Conservation (phyloP, 2,329 filamentous ascomycete species). For the Periconia sp. region DNA sequence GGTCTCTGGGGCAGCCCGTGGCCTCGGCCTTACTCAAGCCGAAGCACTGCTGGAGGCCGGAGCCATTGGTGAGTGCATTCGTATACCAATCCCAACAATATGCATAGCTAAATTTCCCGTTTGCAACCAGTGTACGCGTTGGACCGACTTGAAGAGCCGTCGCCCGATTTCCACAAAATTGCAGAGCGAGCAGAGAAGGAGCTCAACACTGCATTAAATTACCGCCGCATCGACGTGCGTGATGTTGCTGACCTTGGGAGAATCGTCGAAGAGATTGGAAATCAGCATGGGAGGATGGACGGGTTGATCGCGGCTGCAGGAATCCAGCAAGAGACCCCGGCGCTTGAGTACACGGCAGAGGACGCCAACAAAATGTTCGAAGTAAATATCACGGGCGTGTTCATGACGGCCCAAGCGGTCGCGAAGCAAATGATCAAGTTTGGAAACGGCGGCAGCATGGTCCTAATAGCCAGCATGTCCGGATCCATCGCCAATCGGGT, state of each 20-base stretch:
- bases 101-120: not conserved
- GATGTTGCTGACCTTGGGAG: slow-evolving; percentile 68
- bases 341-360: slow-evolving; percentile 72
- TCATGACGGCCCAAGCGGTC: slow-evolving; percentile 65
- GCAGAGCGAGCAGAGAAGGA: slow-evolving; percentile 64
- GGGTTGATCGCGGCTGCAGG: slow-evolving; percentile 75
- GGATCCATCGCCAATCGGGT: slow-evolving; percentile 65
- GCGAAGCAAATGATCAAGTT: slow-evolving; percentile 66
- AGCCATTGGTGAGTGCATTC: slow-evolving; percentile 58
- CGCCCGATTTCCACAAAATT: slow-evolving; percentile 64
- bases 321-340: slow-evolving; percentile 80
- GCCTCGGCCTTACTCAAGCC: slow-evolving; percentile 72
- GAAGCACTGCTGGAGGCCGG: slow-evolving; percentile 76
- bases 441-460: slow-evolving; percentile 62
- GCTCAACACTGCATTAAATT: slow-evolving; percentile 69
- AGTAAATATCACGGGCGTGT: slow-evolving; percentile 62
- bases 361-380: slow-evolving; percentile 66
- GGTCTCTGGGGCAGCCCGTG: slow-evolving; percentile 71
- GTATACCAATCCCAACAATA: not conserved
- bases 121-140: slow-evolving; percentile 61
- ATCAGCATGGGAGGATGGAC: slow-evolving; percentile 71
- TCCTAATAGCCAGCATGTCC: slow-evolving; percentile 65
- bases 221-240: slow-evolving; percentile 79
- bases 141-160: slow-evolving; percentile 62
- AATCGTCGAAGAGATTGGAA: slow-evolving; percentile 69